Evolutionary conservation across 2,329 filamentous ascomycete genomes (phyloP).

Genomic region (Thielaviopsis ethacetica): DNA sequence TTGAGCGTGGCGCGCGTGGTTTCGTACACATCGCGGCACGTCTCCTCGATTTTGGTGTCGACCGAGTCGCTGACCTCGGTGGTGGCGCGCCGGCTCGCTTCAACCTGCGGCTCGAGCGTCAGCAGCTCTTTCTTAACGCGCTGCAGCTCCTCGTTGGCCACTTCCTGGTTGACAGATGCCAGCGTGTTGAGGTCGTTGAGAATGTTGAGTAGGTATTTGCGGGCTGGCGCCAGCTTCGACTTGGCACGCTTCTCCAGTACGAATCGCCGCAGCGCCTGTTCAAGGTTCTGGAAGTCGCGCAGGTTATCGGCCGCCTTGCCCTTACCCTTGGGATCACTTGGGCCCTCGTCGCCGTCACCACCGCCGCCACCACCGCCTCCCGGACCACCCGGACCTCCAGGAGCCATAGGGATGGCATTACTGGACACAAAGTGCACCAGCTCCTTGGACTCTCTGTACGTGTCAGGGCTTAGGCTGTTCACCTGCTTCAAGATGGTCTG

Average conservation of each 20-base stretch:
- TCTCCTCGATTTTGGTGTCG: conserved; percentile 67
- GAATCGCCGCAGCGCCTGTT: conserved; percentile 77
- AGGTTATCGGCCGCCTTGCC: conserved; percentile 80
- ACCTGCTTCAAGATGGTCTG: conserved; percentile 90
- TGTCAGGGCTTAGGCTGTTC: conserved; percentile 70
- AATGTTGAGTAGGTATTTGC: conserved; percentile 88
- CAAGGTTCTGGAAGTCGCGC: conserved; percentile 76
- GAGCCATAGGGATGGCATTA: conserved; percentile 70
- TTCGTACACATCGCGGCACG: conserved; percentile 72
- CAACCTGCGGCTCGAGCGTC: conserved; percentile 70
- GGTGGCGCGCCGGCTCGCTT: conserved; percentile 67
- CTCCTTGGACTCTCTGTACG: conserved; percentile 80
- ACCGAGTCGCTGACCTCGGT: conserved; percentile 67
- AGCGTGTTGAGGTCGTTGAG: conserved; percentile 73
- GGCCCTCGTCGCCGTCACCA: conserved; percentile 27
- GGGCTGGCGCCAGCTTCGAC: conserved; percentile 88
- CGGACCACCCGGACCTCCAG: conserved; percentile 39
- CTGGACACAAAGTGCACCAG: conserved; percentile 97
- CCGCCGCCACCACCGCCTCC: conserved; percentile 28
- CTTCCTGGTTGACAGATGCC: conserved; percentile 72
- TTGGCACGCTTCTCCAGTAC: conserved; percentile 90
- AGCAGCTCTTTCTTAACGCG: conserved; percentile 66
- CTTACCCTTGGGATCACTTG: conserved; percentile 51
- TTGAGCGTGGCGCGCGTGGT: conserved; percentile 63
- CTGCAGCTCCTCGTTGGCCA: conserved; percentile 71